Conservation (phyloP, 495 filamentous ascomycete genomes). For the Xanthoparmelia taractica region DNA sequence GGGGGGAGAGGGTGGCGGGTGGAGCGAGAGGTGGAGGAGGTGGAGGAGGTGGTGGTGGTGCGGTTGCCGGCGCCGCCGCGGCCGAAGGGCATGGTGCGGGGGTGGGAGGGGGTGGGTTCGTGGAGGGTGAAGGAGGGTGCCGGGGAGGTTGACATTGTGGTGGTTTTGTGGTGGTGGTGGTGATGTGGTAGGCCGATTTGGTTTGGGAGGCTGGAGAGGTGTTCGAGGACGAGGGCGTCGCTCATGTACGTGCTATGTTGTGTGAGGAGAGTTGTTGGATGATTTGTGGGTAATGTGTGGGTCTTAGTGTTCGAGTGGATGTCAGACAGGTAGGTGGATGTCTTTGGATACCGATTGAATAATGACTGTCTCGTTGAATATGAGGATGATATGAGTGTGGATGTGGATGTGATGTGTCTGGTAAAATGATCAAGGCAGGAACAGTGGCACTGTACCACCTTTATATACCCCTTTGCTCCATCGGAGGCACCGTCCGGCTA, state of each 20-base stretch:
- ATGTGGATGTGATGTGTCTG: background rate
- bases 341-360: no score
- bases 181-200: slow-evolving; percentile 27
- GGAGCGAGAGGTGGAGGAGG: no score
- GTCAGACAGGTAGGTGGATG: background rate
- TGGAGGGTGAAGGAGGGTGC: slow-evolving; percentile 44
- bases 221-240: slow-evolving; percentile 7
- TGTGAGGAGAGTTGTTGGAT: background rate
- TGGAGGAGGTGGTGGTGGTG: no score
- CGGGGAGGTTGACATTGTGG: background rate
- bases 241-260: slow-evolving; percentile 15
- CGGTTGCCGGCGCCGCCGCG: slow-evolving; percentile 83
- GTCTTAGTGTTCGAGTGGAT: background rate
- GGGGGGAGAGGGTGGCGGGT: slow-evolving; percentile 53
- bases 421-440: background rate
- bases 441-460: background rate
- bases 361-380: background rate
- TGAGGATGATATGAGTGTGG: background rate
- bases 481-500: background rate
- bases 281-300: background rate
- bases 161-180: slow-evolving; percentile 22
- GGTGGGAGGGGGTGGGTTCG: slow-evolving; percentile 70
- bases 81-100: slow-evolving; percentile 60
- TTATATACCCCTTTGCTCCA: slow-evolving; percentile 18
- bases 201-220: slow-evolving; percentile 27